Evolutionary conservation across 352 stramenopile species (phyloP).

Genomic region (Pythium phragmiticola): DNA sequence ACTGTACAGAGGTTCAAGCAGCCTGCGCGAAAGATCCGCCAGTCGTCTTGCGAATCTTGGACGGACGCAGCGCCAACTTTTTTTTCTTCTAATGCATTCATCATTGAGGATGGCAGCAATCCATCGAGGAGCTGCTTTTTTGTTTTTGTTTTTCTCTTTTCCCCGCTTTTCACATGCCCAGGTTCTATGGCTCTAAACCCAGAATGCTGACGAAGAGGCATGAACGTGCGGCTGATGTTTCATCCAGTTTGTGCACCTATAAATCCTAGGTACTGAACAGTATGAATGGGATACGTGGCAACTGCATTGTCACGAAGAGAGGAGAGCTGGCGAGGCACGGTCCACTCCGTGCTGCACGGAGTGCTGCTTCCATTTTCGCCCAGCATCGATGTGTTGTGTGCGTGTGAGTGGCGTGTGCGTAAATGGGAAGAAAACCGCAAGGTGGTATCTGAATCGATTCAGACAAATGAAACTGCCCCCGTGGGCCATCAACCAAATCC

Average conservation of each 20-base stretch:
- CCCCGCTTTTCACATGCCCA: not conserved
- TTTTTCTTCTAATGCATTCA: not conserved
- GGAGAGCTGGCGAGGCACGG: not conserved
- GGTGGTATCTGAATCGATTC: not conserved
- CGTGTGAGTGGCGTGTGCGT: not conserved
- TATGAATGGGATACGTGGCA: constrained; percentile 3
- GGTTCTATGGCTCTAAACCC: not conserved
- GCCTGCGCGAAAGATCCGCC: not conserved
- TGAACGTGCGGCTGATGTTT: not conserved
- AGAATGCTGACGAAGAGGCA: constrained; percentile 4
- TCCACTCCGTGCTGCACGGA: not conserved
- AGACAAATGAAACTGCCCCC: too few relatives aligned
- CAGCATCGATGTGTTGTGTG: not conserved
- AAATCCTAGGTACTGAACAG: not conserved
- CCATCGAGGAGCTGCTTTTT: not conserved
- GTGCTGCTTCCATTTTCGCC: constrained; percentile 12
- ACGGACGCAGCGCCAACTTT: not conserved
- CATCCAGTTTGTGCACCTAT: not conserved
- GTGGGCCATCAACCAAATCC: too few relatives aligned
- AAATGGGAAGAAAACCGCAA: constrained; percentile 7
- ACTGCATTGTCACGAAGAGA: not conserved
- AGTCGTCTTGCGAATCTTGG: not conserved
- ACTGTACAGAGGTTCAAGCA: constrained; percentile 3
- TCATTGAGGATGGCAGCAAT: not conserved
- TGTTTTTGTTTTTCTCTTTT: not conserved